Evolutionary conservation across 768 basidiomycete species (phyloP), one percentile per base, ranked within the genome.

Genomic region (Mycena indigotica): DNA sequence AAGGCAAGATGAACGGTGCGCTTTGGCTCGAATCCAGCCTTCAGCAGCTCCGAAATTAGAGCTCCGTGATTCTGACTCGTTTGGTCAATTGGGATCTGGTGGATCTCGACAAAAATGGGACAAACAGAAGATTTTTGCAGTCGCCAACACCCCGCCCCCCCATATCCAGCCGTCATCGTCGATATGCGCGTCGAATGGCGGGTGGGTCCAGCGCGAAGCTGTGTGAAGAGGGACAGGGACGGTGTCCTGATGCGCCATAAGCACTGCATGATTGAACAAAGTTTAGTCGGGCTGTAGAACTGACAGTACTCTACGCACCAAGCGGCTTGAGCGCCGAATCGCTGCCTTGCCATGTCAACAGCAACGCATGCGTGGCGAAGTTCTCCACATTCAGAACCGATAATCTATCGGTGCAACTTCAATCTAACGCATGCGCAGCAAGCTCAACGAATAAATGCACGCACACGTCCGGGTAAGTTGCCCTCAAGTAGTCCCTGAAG

Each of bases 331-430:
- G 68, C 3, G 69, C 60, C 4, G 70, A 48, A 29, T 82, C 72
- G 17, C 75, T 74, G 15, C 85, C 85, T 50, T 77, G 69, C 83
- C 84, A 86, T 19, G 77, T 76, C 62, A 80, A 84, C 2, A 86
- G 69, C 19, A 86, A 70, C 0, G 80, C 85, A 45, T 80, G 84
- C 0, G 79, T 84, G 58, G 84, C 84, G 52, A 88, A 79, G 57
- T 78, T 75, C 2, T 55, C 53, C 3, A 45, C 5, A 15, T 52
- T 52, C 2, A 62, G 30, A 0, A 44, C 19, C 6, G 26, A 39
- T 26, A 55, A 58, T 26, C 28, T 30, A 3, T 8, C 3, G 12
- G 2, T 6, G n/a, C n/a, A n/a, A 17, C 15, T 15, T 1, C 2
- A 8, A 40, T 21, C 41, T 35, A 17, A 35, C 32, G 32, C 8